Base-by-base conservation (phyloP, 192 early-diverging fungal species). In the Martensiomyces pterosporus region DNA sequence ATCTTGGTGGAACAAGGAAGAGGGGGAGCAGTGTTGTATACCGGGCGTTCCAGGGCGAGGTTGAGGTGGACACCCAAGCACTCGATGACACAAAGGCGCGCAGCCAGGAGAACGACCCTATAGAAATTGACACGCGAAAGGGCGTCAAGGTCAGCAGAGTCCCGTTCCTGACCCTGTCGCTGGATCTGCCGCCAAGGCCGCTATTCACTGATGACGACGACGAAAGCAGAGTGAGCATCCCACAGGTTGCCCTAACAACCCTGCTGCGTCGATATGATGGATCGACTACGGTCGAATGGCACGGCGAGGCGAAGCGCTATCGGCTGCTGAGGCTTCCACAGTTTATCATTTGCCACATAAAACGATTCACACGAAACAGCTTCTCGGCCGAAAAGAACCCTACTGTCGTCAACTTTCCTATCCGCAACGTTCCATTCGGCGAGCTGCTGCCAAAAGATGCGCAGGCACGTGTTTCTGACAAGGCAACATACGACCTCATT, bases 381-480 rank as follows among this genome's bases (percentile, higher is more conserved):
- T 90, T 87, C 68, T 66, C 79, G 1, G 58, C 65, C 16, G 96
- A 98, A 58, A 95, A 95, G 69, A 98, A 98, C 59, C 90, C 90
- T 0, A 98, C 96, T 0, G 94, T 98, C 52, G 92, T 98, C 3
- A 95, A 92, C 48, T 98, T 91, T 46, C 88, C 93, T 2, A 86
- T 95, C 35, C 87, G 84, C 41, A 85, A 86, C 46, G 57, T 94
- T 5, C 84, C 91, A 43, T 85, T 98, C 85, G 56, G 81, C 9
- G 83, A 89, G 19, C n/a, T 80, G 65, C 67, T 79, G 39, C 64
- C 83, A 35, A 74, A 75, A 39, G 64, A 79, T 2, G 51, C 59
- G 1, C 55, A 68, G 16, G 57, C 74, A 53, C 42, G 27, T 15
- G 26, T 78, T 5, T 49, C 56, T 16, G 62, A 75, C n/a, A 69